Percentiles rank a stretch among this genome's conserved stretches.
Evolutionary conservation across 2,329 filamentous ascomycete species (phyloP).

Genomic region (Onygenales sp.): DNA sequence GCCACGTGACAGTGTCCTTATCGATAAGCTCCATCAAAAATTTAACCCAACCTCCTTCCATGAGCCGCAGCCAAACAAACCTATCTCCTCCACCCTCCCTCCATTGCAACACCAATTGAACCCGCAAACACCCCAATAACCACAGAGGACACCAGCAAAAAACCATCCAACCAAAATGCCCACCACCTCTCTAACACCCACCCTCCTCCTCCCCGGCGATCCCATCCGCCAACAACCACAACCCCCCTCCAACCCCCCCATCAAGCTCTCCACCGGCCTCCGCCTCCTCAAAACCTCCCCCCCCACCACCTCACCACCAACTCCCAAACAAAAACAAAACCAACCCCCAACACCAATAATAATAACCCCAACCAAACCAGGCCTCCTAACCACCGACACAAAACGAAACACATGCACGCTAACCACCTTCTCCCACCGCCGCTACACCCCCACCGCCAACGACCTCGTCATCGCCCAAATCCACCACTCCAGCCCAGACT

Average conservation of each 20-base stretch:
- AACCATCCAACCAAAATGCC: neutral
- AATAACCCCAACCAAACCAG: slow-evolving; percentile 32
- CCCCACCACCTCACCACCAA: slow-evolving; percentile 45
- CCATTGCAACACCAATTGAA: neutral
- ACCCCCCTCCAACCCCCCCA: slow-evolving; percentile 48
- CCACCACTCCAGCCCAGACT: slow-evolving; percentile 63
- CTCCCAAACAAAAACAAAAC: too few relatives aligned
- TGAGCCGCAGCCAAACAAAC: neutral
- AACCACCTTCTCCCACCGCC: slow-evolving; percentile 26
- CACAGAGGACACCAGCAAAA: neutral
- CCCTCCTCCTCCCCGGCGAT: slow-evolving; percentile 78
- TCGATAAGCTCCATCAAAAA: neutral
- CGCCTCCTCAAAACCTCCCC: slow-evolving; percentile 60
- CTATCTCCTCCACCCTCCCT: neutral
- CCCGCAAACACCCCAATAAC: neutral
- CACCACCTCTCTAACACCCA: slow-evolving; percentile 31
- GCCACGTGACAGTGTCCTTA: neutral
- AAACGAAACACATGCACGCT: slow-evolving; percentile 31
- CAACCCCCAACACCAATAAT: slow-evolving; percentile 39
- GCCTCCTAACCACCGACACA: slow-evolving; percentile 26
- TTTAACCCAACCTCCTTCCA: neutral
- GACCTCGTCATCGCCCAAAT: slow-evolving; percentile 87
- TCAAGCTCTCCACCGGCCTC: slow-evolving; percentile 76
- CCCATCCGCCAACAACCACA: slow-evolving; percentile 56
- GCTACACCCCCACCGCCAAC: slow-evolving; percentile 71